phyloP scores from a whole-genome alignment of 2,329 filamentous ascomycete genomes.

The Bipolaris bicolor region DNA sequence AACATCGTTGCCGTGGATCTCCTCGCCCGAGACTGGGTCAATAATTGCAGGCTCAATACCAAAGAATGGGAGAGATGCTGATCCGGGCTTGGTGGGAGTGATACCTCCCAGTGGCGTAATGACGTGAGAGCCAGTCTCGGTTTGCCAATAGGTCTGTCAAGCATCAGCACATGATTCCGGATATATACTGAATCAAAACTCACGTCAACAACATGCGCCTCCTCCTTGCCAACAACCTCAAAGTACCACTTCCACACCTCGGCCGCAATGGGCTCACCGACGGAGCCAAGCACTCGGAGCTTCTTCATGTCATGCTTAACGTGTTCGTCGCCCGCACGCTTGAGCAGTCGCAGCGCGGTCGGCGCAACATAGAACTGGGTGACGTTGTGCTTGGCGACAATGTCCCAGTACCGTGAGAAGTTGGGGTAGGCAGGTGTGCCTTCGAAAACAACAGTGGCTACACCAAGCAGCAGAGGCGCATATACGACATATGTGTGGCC shows the following conservation, averaged over 20 bases:
- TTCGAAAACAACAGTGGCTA: constrained; percentile 95
- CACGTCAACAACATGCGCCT: constrained; percentile 93
- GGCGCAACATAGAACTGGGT: constrained; percentile 99
- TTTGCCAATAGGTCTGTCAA: constrained; percentile 98
- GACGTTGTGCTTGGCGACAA: constrained; percentile 91
- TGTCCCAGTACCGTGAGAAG: constrained; percentile 99
- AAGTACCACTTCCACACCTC: constrained; percentile 99
- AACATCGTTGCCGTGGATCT: constrained; percentile 93
- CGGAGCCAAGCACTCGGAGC: constrained; percentile 87
- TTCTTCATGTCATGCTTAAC: constrained; percentile 89
- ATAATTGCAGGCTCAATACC: constrained; percentile 97
- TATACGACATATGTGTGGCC: constrained; percentile 99
- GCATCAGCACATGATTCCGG: constrained; percentile 23
- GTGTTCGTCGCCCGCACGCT: constrained; percentile 92
- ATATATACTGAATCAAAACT: constrained; percentile 51
- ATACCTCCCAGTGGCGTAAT: constrained; percentile 92
- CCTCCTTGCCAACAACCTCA: constrained; percentile 89
- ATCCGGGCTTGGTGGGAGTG: constrained; percentile 95
- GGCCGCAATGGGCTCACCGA: constrained; percentile 95
- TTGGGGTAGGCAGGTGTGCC: constrained; percentile 96
- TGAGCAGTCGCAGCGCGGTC: constrained; percentile 88
- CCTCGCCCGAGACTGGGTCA: constrained; percentile 91
- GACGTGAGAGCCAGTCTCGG: constrained; percentile 95
- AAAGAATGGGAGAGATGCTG: constrained; percentile 95
- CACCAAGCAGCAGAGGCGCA: constrained; percentile 88